Conservation (phyloP, 345 rosid genomes). For the Sonneratia alba region DNA sequence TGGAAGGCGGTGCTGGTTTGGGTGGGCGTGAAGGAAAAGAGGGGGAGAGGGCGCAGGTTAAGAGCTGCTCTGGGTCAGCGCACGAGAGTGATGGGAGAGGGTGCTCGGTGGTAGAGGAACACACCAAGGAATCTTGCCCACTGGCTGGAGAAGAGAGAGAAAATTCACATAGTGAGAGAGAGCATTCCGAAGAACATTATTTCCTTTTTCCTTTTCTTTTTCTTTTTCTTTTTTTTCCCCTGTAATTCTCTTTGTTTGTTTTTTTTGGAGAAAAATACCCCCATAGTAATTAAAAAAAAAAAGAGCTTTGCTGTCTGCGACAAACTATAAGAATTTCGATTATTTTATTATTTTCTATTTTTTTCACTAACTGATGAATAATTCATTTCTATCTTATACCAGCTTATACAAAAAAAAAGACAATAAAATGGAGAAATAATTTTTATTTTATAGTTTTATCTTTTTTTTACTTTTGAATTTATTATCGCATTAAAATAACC, state of each 20-base stretch:
- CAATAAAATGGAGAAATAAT: too few species aligned
- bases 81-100: background rate
- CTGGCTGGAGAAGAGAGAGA: background rate
- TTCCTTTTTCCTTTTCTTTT: background rate
- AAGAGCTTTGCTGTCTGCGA: too few species aligned
- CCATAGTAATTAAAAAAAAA: too few species aligned
- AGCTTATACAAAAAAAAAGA: too few species aligned
- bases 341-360: too few species aligned
- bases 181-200: background rate
- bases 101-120: conserved; percentile 74
- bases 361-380: too few species aligned
- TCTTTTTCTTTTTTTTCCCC: background rate
- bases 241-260: background rate
- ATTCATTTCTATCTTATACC: too few species aligned
- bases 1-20: conserved; percentile 6
- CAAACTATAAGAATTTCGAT: too few species aligned
- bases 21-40: conserved; percentile 14
- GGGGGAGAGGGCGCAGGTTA: conserved; percentile 13
- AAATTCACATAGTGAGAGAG: background rate
- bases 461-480: too few species aligned
- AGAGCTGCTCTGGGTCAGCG: conserved; percentile 21
- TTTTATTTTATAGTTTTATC: too few species aligned
- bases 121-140: conserved; percentile 20
- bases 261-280: background rate
- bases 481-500: too few species aligned